These are phyloP conservation scores for Cystofilobasidium capitatum DNA, from an alignment of 768 basidiomycete species.

Conservation along the genomic window DNA sequence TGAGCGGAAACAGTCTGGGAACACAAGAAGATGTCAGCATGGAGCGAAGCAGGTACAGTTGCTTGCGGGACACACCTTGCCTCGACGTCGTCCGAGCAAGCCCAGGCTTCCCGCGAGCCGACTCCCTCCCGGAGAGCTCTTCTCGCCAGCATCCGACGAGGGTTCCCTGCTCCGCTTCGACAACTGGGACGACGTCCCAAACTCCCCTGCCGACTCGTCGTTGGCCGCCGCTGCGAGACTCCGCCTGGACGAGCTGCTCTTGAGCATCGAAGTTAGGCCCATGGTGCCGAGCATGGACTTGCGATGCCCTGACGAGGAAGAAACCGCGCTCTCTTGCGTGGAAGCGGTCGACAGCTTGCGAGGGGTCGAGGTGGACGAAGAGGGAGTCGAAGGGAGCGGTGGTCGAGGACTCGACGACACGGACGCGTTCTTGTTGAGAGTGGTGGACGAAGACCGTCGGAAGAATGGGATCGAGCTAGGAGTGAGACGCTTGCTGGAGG, in stretches of 20 bases:
- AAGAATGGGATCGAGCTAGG: constrained; percentile 92
- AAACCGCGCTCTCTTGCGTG: constrained; percentile 30
- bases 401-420: constrained; percentile 38
- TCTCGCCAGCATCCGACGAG: constrained; percentile 33
- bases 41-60: constrained; percentile 3
- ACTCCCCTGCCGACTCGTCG: constrained; percentile 23
- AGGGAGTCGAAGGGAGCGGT: constrained; percentile 49
- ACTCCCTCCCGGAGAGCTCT: constrained; percentile 34
- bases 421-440: constrained; percentile 55
- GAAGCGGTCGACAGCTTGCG: constrained; percentile 18
- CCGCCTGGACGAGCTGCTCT: constrained; percentile 17
- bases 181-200: constrained; percentile 23
- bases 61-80: constrained; percentile 56
- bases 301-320: constrained; percentile 32
- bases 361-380: constrained; percentile 6
- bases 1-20: constrained; percentile 69
- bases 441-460: constrained; percentile 79
- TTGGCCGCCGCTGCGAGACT: constrained; percentile 7
- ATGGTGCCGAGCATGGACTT: constrained; percentile 36
- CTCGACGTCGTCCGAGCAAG: constrained; percentile 76
- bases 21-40: constrained; percentile 4
- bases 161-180: neutral
- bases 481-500: constrained; percentile 57
- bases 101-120: constrained; percentile 66
- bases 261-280: constrained; percentile 29